Evolutionary conservation across 768 basidiomycete species (phyloP).

Genomic region (Trametes punicea): DNA sequence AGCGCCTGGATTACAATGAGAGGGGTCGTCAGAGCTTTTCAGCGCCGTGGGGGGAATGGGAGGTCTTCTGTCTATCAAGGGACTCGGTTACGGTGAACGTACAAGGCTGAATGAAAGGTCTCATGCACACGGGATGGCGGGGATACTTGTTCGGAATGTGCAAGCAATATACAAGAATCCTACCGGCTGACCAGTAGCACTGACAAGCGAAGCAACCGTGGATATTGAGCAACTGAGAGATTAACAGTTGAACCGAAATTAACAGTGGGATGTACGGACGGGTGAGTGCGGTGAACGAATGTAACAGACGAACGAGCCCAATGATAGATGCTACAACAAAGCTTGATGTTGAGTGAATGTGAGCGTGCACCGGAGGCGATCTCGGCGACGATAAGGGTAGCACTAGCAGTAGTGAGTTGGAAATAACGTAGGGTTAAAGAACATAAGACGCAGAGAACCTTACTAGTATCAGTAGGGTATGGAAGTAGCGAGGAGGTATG

Average conservation of each 20-base stretch:
- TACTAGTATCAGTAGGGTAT: slow-evolving; percentile 19
- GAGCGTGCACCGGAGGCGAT: neutral
- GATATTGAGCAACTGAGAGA: neutral
- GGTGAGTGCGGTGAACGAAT: neutral
- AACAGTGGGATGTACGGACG: neutral
- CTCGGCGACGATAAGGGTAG: neutral
- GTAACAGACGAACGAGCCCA: neutral
- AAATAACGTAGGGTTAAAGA: slow-evolving; percentile 5
- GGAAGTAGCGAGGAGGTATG: neutral
- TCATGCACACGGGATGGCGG: too few relatives aligned
- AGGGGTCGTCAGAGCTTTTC: too few relatives aligned
- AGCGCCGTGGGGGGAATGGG: too few relatives aligned
- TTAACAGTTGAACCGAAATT: too few relatives aligned
- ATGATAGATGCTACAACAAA: slow-evolving; percentile 18
- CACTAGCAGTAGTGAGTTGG: neutral
- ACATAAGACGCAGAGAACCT: slow-evolving; percentile 8
- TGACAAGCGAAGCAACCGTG: neutral
- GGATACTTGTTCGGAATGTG: too few relatives aligned
- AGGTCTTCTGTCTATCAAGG: too few relatives aligned
- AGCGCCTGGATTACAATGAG: too few relatives aligned
- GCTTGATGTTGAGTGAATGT: neutral
- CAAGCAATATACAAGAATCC: too few relatives aligned
- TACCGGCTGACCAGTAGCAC: neutral
- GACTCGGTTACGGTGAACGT: too few relatives aligned
- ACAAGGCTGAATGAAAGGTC: too few relatives aligned